Conservation (phyloP, 495 filamentous ascomycete genomes). For the Hypoxylon intermedium region DNA sequence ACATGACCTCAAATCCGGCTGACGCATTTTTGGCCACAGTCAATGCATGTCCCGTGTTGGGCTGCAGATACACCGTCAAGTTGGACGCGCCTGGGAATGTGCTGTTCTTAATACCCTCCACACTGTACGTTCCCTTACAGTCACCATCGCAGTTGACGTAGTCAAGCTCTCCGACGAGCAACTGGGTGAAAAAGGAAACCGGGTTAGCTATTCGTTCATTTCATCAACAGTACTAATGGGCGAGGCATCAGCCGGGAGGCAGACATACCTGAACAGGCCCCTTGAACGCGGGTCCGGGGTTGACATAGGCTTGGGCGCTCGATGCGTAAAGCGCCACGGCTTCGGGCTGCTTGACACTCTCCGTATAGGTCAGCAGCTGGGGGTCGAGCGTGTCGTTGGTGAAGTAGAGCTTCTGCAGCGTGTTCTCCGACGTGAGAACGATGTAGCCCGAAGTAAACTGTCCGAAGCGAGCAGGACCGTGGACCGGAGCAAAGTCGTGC, state of each 20-base stretch:
- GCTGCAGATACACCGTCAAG: conserved; percentile 8
- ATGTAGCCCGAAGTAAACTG: conserved; percentile 55
- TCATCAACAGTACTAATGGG: conserved; percentile 27
- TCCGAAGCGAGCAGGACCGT: conserved; percentile 51
- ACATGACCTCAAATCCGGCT: neutral
- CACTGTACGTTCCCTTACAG: conserved; percentile 1
- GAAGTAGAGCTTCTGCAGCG: conserved; percentile 36
- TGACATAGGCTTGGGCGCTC: conserved; percentile 27
- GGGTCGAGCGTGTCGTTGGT: conserved; percentile 24
- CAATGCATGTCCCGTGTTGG: conserved; percentile 14
- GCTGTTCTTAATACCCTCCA: neutral
- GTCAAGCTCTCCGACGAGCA: conserved; percentile 15
- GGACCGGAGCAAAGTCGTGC: conserved; percentile 52
- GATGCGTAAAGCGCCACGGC: conserved; percentile 52
- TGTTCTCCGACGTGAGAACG: conserved; percentile 41
- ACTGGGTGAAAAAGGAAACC: conserved; percentile 1
- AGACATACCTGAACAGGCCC: conserved; percentile 49
- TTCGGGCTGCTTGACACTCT: conserved; percentile 52
- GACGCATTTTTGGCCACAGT: conserved; percentile 11
- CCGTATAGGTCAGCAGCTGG: conserved; percentile 20
- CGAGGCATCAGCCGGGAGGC: neutral
- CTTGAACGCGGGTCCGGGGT: conserved; percentile 41
- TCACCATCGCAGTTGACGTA: conserved; percentile 7
- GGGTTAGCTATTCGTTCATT: conserved; percentile 26
- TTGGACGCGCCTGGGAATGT: conserved; percentile 10